Conservation (phyloP, 2,329 filamentous ascomycete genomes). For the Dactylellina drechsleri region DNA sequence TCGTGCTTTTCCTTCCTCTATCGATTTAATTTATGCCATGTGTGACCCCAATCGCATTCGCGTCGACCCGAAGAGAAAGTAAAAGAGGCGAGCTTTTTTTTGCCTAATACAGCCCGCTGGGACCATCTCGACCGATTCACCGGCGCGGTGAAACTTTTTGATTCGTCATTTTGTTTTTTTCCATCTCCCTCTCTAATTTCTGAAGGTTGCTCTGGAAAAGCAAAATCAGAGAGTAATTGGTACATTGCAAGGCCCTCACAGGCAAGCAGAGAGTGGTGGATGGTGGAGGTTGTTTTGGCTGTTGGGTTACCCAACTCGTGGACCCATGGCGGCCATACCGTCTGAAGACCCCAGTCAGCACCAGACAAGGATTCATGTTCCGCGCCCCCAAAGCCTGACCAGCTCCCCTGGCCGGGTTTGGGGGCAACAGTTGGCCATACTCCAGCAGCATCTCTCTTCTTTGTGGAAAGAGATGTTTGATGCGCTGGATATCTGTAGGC, state of each 20-base stretch:
- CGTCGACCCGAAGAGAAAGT: conserved; percentile 25
- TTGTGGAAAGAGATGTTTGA: conserved; percentile 1
- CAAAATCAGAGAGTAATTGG: conserved; percentile 32
- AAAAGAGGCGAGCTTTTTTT: conserved; percentile 30
- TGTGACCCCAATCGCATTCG: conserved; percentile 39
- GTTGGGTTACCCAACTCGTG: conserved; percentile 45
- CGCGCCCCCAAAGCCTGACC: conserved; percentile 42
- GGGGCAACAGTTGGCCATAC: conserved; percentile 47
- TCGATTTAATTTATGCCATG: conserved; percentile 14
- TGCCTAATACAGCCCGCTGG: conserved; percentile 36
- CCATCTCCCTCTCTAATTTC: background rate
- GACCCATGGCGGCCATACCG: conserved; percentile 43
- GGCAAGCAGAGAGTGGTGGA: conserved; percentile 6
- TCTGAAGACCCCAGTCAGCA: conserved; percentile 46
- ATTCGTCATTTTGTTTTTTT: conserved; percentile 45
- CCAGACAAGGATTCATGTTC: conserved; percentile 43
- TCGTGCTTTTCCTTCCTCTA: conserved; percentile 2
- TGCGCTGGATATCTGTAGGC: conserved; percentile 45
- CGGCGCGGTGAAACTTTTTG: conserved; percentile 45
- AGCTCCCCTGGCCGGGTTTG: conserved; percentile 48
- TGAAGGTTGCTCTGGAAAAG: conserved; percentile 30
- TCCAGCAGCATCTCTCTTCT: conserved; percentile 16
- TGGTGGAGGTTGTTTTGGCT: conserved; percentile 7
- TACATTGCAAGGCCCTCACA: conserved; percentile 36
- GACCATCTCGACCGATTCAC: conserved; percentile 45